A percentile compares a stretch with the other conserved stretches of the same genome.
These are phyloP conservation scores for Geotrichum restrictum DNA, from an alignment of 1,139 yeast species.

Conservation along the genomic window DNA sequence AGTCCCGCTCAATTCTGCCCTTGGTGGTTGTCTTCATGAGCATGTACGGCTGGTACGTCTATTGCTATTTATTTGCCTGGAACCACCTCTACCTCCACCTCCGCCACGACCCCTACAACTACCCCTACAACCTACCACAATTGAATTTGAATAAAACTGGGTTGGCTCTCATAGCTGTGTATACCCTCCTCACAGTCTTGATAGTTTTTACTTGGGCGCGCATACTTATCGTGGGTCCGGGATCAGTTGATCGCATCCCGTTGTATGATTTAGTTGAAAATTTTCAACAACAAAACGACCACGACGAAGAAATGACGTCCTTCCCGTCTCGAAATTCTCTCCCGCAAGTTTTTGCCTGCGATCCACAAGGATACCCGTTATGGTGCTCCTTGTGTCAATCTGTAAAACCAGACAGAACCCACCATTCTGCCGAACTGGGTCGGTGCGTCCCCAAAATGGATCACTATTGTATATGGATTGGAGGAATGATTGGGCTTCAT, in stretches of 20 bases:
- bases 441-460: slow-evolving; percentile 58
- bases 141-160: slow-evolving; percentile 28
- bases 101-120: too few species aligned
- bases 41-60: slow-evolving; percentile 37
- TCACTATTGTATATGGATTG: slow-evolving; percentile 95
- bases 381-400: slow-evolving; percentile 68
- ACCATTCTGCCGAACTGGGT: slow-evolving; percentile 71
- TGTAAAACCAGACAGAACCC: slow-evolving; percentile 85
- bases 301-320: not conserved
- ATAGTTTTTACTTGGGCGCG: slow-evolving; percentile 28
- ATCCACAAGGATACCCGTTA: slow-evolving; percentile 48
- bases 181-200: slow-evolving; percentile 25
- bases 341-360: slow-evolving; percentile 37
- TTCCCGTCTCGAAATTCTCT: too few species aligned
- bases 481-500: slow-evolving; percentile 72
- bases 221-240: slow-evolving; percentile 37
- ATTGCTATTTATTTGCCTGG: slow-evolving; percentile 38
- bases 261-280: slow-evolving; percentile 3
- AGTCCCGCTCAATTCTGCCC: too few species aligned
- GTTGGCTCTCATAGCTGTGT: slow-evolving; percentile 33
- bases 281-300: too few species aligned
- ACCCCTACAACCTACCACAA: too few species aligned
- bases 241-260: slow-evolving; percentile 23
- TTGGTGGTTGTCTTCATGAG: slow-evolving; percentile 28
- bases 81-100: too few species aligned